A percentile compares a stretch with the other conserved stretches of the same genome.
Conservation (phyloP, 2,329 filamentous ascomycete species). For the Ploettnerulaceae sp. region DNA sequence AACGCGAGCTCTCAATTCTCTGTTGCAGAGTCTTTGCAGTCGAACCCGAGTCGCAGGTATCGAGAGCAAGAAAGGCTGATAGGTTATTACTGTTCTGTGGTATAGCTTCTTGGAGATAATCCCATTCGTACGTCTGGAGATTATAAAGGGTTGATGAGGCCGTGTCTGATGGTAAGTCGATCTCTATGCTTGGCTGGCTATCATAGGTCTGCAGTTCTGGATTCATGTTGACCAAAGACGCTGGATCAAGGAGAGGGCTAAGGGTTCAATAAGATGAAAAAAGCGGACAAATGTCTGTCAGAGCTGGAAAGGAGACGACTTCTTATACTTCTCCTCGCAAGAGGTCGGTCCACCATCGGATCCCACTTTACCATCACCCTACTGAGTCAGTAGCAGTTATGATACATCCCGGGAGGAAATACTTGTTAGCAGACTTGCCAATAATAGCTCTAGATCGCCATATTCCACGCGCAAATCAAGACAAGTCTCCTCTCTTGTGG, state of each 20-base stretch:
- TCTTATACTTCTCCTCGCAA: slow-evolving; percentile 9
- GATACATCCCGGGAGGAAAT: not conserved
- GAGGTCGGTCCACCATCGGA: slow-evolving; percentile 4
- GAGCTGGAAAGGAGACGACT: slow-evolving; percentile 6
- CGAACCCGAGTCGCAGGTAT: slow-evolving; percentile 1
- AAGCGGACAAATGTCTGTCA: slow-evolving; percentile 2
- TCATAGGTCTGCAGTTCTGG: slow-evolving; percentile 1
- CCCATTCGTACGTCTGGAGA: not conserved
- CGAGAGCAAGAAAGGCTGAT: not conserved
- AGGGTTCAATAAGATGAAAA: slow-evolving; percentile 8
- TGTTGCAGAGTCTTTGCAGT: not conserved
- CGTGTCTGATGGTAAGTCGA: not conserved
- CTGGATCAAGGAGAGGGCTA: not conserved
- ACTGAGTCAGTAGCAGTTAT: not conserved
- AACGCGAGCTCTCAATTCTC: not conserved
- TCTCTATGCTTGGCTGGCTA: slow-evolving; percentile 2
- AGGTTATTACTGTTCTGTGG: slow-evolving; percentile 1
- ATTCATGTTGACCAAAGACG: slow-evolving; percentile 8
- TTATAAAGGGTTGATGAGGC: not conserved
- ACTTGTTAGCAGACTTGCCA: slow-evolving; percentile 6
- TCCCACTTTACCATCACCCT: slow-evolving; percentile 6
- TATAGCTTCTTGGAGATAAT: not conserved
- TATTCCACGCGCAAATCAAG: slow-evolving; percentile 7
- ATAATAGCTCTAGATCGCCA: slow-evolving; percentile 9
- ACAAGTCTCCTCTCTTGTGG: slow-evolving; percentile 6